Evolutionary conservation across 768 basidiomycete genomes (phyloP), one percentile per base, ranked within the genome.

Genomic region (Auricularia cornea): DNA sequence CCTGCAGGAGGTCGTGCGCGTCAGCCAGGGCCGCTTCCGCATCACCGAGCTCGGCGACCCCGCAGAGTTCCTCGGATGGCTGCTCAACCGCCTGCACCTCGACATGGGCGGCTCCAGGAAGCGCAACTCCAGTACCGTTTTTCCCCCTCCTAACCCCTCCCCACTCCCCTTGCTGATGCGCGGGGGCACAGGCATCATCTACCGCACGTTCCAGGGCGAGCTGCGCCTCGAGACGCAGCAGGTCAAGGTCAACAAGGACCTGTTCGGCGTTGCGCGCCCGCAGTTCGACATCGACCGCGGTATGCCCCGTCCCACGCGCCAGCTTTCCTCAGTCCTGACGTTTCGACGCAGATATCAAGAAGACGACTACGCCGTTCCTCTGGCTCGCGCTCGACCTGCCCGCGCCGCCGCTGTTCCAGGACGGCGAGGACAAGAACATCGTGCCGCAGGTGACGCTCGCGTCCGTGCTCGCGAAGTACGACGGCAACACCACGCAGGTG

Each of bases 351-450:
- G 95, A 98, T 70, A 93, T 91, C 75, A 96, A 91, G 74, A 83
- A 86, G 41, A 78, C 82, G 26, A 81, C 83, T 60, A 94, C 95
- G 3, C 97, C 97, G 3, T 99, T 98, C 80, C 80, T 99, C 64
- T 97, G 96, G 77, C 83, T 99, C 44, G 92, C 96, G 1, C 86
- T 98, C 31, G 97, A 99, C 77, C 83, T 98, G 29, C 97, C 97
- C 20, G 91, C 97, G 0, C 94, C 94, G n/a, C 97, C 96, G 18
- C 77, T 99, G 41, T 99, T 98, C 76, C 96, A 98, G 76, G 95
- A 98, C 72, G 77, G 90, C 3, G 84, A 96, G 56, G 94, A 97
- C 78, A 97, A 97, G 78, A 98, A 98, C 73, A 98, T 99, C 73
- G 97, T 98, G 67, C 97, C 97, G 33, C 97, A 99, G 81, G 92